Percentiles rank a stretch among this genome's conserved stretches.
Conservation (phyloP, 1,139 yeast genomes). For the Candida sanyaensis region DNA sequence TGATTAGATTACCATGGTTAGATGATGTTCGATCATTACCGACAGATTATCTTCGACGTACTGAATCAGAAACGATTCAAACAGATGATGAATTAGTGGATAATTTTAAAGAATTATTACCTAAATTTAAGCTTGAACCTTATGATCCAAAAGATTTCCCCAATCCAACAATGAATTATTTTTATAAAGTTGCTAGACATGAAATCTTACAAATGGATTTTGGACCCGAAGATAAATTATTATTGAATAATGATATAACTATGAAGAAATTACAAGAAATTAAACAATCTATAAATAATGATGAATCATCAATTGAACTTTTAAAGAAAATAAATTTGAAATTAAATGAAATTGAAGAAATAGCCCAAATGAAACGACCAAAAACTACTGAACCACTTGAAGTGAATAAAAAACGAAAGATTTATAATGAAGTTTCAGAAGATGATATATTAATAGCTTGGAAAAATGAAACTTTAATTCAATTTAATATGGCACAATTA, state of each 20-base stretch:
- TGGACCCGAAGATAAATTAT: slow-evolving; percentile 27
- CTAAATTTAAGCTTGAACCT: slow-evolving; percentile 19
- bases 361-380: slow-evolving; percentile 21
- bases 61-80: slow-evolving; percentile 12
- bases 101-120: slow-evolving; percentile 18
- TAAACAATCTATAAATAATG: slow-evolving; percentile 9
- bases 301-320: slow-evolving; percentile 13
- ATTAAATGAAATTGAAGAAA: slow-evolving; percentile 15
- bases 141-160: slow-evolving; percentile 62
- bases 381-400: slow-evolving; percentile 14
- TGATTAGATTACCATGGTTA: slow-evolving; percentile 61
- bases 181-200: slow-evolving; percentile 64
- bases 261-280: slow-evolving; percentile 15
- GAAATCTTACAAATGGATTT: slow-evolving; percentile 64
- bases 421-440: slow-evolving; percentile 26
- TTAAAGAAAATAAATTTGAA: slow-evolving; percentile 18
- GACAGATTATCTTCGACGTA: slow-evolving; percentile 18
- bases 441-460: slow-evolving; percentile 39
- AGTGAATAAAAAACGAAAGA: slow-evolving; percentile 21
- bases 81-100: slow-evolving; percentile 18
- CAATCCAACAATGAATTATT: slow-evolving; percentile 71
- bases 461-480: slow-evolving; percentile 34
- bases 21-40: slow-evolving; percentile 63
- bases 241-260: slow-evolving; percentile 20
- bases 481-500: slow-evolving; percentile 44